Evolutionary conservation across 331 rosid species (phyloP), one percentile per base, ranked within the genome.

Genomic region (Cydonia oblonga): DNA sequence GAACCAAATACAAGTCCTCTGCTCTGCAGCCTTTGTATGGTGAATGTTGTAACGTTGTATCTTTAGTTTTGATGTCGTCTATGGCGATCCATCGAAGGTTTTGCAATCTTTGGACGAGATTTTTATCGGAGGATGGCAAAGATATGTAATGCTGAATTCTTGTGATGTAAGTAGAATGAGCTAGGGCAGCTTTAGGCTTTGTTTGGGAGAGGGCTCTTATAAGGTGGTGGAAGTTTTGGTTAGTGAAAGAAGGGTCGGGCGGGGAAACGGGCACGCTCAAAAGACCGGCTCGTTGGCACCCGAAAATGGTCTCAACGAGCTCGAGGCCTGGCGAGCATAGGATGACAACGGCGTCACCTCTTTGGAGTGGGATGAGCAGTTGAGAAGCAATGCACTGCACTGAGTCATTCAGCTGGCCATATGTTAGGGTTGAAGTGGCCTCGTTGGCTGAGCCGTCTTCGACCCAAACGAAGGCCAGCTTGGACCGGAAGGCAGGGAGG

Each of bases 111-210:
- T 42, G 61, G 2, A 84, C 77, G 1, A 90, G 84, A 6, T 80
- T 85, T 13, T 64, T 57, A 35, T 81, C 79, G 60, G 29, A 25
- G 2, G 44, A 44, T 16, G 90, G 46, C 1, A 81, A 80, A 8
- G 89, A 72, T 13, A 78, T n/a, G 79, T 81, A 92, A 8, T 42
- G 72, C n/a, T 25, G 79, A 51, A 90, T 74, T 24, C 28, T 16
- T 30, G 73, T 30, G 62, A 88, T 87, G 84, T 86, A 92, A 69
- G 49, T 5, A 12, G 60, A 62, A 72, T 81, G 82, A 72, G 98
- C 96, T 13, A 92, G 78, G 66, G 92, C 93, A n/a, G 98, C 97
- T 72, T 85, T 81, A 30, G 97, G 98, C 4, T 87, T 90, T 16
- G 98, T 92, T 25, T 92, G 93, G 11, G 87, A 84, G 70, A 90